Evolutionary conservation across 2,329 filamentous ascomycete genomes (phyloP).

Genomic region (Rhexocercosporidium sp.): DNA sequence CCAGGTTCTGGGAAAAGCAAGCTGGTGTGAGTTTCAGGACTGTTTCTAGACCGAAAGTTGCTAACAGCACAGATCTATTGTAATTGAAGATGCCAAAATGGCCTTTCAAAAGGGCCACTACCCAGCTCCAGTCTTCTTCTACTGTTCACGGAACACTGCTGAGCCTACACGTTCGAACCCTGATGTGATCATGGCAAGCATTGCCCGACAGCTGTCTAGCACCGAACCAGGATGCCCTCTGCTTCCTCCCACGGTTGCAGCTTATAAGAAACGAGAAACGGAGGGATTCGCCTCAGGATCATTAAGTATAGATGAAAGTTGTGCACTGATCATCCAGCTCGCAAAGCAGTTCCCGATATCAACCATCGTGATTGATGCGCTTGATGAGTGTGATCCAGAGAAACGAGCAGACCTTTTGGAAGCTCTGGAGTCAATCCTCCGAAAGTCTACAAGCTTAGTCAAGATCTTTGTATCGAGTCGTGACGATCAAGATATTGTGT

Average conservation of each 20-base stretch:
- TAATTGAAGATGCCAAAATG: slow-evolving; percentile 20
- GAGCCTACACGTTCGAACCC: slow-evolving; percentile 19
- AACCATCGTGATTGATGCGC: slow-evolving; percentile 25
- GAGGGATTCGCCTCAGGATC: slow-evolving; percentile 1
- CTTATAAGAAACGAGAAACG: not conserved
- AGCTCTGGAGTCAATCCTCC: slow-evolving; percentile 18
- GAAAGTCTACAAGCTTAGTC: slow-evolving; percentile 17
- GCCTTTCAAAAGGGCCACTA: slow-evolving; percentile 1
- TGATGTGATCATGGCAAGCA: slow-evolving; percentile 16
- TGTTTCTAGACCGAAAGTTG: not conserved
- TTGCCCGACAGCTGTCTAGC: slow-evolving; percentile 13
- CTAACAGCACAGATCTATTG: not conserved
- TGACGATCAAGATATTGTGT: slow-evolving; percentile 22
- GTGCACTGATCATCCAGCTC: slow-evolving; percentile 15
- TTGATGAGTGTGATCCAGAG: slow-evolving; percentile 25
- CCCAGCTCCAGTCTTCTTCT: slow-evolving; percentile 20
- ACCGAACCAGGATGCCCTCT: not conserved
- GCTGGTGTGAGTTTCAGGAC: slow-evolving; percentile 29
- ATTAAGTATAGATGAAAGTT: not conserved
- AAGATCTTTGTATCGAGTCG: slow-evolving; percentile 28
- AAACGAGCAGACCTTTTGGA: slow-evolving; percentile 14
- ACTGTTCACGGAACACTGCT: slow-evolving; percentile 23
- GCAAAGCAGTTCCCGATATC: slow-evolving; percentile 6
- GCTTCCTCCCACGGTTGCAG: not conserved
- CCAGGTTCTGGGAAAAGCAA: slow-evolving; percentile 44